These are phyloP conservation scores for Trichoderma sp. DNA, from an alignment of 2,329 filamentous ascomycete species.

Conservation along the genomic window DNA sequence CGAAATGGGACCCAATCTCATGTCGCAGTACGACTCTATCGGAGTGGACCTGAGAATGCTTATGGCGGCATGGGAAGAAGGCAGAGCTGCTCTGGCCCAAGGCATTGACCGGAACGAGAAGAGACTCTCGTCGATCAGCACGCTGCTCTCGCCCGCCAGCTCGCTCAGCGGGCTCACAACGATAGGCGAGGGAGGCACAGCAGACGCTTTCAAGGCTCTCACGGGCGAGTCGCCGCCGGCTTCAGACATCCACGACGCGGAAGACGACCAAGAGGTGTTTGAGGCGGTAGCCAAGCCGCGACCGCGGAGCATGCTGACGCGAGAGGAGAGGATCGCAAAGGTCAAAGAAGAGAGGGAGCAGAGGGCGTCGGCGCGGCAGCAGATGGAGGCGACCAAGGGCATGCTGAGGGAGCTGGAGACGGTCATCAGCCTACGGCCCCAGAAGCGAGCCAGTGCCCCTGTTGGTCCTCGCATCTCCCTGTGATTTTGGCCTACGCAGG, in stretches of 20 bases:
- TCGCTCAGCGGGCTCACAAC: constrained; percentile 70
- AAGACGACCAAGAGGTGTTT: constrained; percentile 79
- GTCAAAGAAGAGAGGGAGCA: constrained; percentile 84
- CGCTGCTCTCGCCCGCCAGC: constrained; percentile 58
- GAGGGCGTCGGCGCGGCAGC: constrained; percentile 71
- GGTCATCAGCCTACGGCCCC: constrained; percentile 66
- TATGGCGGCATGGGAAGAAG: constrained; percentile 83
- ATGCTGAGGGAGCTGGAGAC: constrained; percentile 94
- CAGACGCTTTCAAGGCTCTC: constrained; percentile 72
- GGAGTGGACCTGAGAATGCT: constrained; percentile 81
- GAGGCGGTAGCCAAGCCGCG: constrained; percentile 80
- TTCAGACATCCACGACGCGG: constrained; percentile 57
- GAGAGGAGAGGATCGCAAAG: constrained; percentile 84
- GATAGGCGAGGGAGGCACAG: constrained; percentile 55
- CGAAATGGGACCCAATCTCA: constrained; percentile 75
- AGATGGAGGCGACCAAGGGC: constrained; percentile 77
- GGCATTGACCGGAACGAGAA: constrained; percentile 82
- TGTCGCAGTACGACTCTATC: constrained; percentile 93
- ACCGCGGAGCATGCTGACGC: constrained; percentile 69
- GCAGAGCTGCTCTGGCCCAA: constrained; percentile 77
- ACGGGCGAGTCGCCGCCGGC: constrained; percentile 68
- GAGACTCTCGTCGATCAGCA: constrained; percentile 64
- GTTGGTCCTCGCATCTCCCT: constrained; percentile 46
- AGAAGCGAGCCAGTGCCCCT: constrained; percentile 44
- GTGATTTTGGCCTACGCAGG: constrained; percentile 37